phyloP scores from a whole-genome alignment of 2,329 filamentous ascomycete genomes.

The Fusarium fujikuroi region DNA sequence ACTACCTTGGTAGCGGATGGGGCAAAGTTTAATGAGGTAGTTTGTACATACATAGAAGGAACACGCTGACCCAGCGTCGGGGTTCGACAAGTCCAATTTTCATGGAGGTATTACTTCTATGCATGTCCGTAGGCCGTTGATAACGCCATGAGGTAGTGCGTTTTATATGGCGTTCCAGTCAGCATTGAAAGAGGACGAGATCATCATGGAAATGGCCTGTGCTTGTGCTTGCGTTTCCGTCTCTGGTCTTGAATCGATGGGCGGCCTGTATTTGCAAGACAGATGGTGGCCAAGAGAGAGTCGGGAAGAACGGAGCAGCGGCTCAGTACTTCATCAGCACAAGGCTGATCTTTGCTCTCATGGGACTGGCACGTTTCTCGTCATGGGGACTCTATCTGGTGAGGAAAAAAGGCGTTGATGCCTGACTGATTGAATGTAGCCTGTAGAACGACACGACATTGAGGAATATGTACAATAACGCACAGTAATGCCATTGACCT shows the following conservation, averaged over 20 bases:
- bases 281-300: slow-evolving; percentile 11
- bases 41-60: slow-evolving; percentile 12
- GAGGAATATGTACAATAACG: background rate
- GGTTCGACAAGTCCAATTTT: slow-evolving; percentile 14
- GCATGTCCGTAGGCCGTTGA: slow-evolving; percentile 19
- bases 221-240: slow-evolving; percentile 9
- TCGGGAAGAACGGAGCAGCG: slow-evolving; percentile 3
- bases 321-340: slow-evolving; percentile 14
- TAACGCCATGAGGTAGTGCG: slow-evolving; percentile 13
- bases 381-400: background rate
- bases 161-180: slow-evolving; percentile 8
- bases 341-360: slow-evolving; percentile 20
- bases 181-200: slow-evolving; percentile 15
- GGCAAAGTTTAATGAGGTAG: slow-evolving; percentile 24
- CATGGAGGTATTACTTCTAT: background rate
- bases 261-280: slow-evolving; percentile 8
- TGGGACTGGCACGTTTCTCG: slow-evolving; percentile 6
- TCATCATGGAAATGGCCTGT: slow-evolving; percentile 16
- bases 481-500: background rate
- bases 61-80: slow-evolving; percentile 13
- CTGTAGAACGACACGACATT: background rate
- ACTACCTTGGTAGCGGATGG: slow-evolving; percentile 15
- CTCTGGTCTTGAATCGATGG: background rate
- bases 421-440: slow-evolving; percentile 15
- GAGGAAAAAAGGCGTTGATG: background rate